phyloP scores from a whole-genome alignment of 169 alveolate genomes.

The Toxoplasma gondii region DNA sequence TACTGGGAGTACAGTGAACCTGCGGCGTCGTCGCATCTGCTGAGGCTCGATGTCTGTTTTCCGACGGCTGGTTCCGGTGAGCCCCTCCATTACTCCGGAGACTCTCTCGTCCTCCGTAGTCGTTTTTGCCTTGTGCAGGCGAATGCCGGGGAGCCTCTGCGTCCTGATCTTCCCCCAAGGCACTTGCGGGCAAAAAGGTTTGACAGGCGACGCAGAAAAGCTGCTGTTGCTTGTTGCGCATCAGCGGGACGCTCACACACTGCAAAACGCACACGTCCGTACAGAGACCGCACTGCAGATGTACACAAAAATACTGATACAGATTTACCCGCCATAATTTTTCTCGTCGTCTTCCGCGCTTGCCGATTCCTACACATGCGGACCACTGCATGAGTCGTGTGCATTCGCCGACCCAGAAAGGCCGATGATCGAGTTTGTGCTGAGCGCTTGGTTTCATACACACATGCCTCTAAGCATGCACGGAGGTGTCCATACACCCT shows the following conservation, averaged over 20 bases:
- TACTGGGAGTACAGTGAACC: background rate
- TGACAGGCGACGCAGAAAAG: constrained; percentile 22
- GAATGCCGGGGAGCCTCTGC: too few relatives aligned
- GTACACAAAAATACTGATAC: too few relatives aligned
- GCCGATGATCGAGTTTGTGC: too few relatives aligned
- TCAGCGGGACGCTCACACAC: constrained; percentile 22
- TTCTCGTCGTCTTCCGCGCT: background rate
- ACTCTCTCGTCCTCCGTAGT: too few relatives aligned
- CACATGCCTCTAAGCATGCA: background rate
- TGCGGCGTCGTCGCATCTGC: background rate
- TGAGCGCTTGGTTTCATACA: too few relatives aligned
- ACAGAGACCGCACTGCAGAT: background rate
- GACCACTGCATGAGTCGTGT: too few relatives aligned
- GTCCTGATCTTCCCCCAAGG: background rate
- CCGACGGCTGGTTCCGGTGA: background rate
- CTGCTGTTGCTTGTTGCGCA: constrained; percentile 30
- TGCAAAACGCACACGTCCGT: background rate
- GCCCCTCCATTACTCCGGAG: background rate
- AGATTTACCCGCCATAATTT: background rate
- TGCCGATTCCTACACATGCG: too few relatives aligned
- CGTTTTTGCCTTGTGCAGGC: too few relatives aligned
- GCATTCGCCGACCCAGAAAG: too few relatives aligned
- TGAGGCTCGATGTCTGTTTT: background rate
- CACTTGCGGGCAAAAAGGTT: background rate
- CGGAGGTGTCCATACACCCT: background rate